phyloP scores from a whole-genome alignment of 1,284 basidiomycete genomes.

The Rhodotorula sp. region DNA sequence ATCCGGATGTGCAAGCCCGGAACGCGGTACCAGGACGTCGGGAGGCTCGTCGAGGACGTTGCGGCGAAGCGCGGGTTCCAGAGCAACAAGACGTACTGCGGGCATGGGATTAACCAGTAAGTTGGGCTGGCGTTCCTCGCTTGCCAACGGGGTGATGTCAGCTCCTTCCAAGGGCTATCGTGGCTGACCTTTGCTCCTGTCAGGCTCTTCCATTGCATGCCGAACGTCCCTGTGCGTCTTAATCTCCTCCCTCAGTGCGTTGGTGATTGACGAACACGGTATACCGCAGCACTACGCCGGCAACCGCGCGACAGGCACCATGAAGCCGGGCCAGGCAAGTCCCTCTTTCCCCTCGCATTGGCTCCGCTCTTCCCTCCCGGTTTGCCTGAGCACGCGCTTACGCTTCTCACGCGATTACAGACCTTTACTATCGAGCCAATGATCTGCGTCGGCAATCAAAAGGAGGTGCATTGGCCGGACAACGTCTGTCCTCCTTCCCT shows the following conservation, averaged over 20 bases:
- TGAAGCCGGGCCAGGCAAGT: conserved; percentile 65
- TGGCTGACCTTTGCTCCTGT: neutral
- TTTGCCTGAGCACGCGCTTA: neutral
- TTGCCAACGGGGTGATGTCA: no score
- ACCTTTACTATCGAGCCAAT: conserved; percentile 75
- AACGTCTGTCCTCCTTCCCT: conserved; percentile 33
- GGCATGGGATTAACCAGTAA: conserved; percentile 79
- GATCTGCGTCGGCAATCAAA: conserved; percentile 73
- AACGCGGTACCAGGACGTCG: conserved; percentile 55
- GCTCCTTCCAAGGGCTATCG: neutral
- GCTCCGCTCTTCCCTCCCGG: neutral
- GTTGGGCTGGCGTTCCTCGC: neutral
- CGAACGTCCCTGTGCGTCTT: conserved; percentile 27
- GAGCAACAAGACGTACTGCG: conserved; percentile 74
- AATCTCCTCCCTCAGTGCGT: no score
- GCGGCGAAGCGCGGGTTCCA: conserved; percentile 76
- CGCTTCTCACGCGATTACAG: conserved; percentile 23
- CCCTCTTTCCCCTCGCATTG: neutral
- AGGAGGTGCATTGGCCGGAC: conserved; percentile 49
- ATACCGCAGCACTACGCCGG: conserved; percentile 78
- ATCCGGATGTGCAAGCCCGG: conserved; percentile 54
- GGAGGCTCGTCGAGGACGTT: conserved; percentile 68
- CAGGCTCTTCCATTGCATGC: conserved; percentile 63
- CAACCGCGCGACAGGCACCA: conserved; percentile 70
- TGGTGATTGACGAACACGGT: conserved; percentile 39